Base-by-base conservation (phyloP, 1,284 basidiomycete genomes). In the Agaricales sp. region DNA sequence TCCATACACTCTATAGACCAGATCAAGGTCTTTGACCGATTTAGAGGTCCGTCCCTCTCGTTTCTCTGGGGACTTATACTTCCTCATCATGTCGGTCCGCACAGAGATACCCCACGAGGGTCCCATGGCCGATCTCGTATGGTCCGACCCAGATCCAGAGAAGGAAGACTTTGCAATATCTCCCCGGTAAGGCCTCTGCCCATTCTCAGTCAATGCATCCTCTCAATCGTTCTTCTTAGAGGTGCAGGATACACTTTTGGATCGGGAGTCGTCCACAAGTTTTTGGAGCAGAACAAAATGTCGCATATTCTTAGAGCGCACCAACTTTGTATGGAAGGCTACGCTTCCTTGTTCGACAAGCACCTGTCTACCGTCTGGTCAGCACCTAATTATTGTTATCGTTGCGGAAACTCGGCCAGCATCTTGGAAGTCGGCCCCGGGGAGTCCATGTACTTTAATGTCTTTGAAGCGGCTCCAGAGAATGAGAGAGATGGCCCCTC, bases 111-210 rank as follows among this genome's bases (percentile, higher is more conserved):
- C 96, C 39, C 96, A 99, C 61, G 96, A 99, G 69, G 96, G 96
- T 1, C 95, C 96, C 3, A 99, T 99, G 93, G 95, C 95, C n/a
- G 96, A 99, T 73, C 77, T 99, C 20, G 96, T 99, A 2, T 99
- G 96, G 96, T 97, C 93, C 43, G 96, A 99, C 74, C 96, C 96
- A 24, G 96, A 99, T 70, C 85, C 92, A 43, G 95, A 98, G 65
- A 98, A 98, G 65, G 95, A 98, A 64, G 96, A 99, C 61, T 99
- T 98, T 65, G 95, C 95, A 38, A 98, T 99, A 66, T 96, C 92
- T 51, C 95, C 96, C 46, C 80, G 94, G 92, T 93, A 54, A 51
- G 78, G 55, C 45, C 53, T 51, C 50, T 55, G 53, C 51, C 23
- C 48, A 51, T 48, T 47, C 48, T 48, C 48, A 43, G 46, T 39